Percentiles rank a stretch among this genome's conserved stretches.
These are phyloP conservation scores for Canariomyces notabilis DNA, from an alignment of 2,329 filamentous ascomycete species.

Conservation along the genomic window DNA sequence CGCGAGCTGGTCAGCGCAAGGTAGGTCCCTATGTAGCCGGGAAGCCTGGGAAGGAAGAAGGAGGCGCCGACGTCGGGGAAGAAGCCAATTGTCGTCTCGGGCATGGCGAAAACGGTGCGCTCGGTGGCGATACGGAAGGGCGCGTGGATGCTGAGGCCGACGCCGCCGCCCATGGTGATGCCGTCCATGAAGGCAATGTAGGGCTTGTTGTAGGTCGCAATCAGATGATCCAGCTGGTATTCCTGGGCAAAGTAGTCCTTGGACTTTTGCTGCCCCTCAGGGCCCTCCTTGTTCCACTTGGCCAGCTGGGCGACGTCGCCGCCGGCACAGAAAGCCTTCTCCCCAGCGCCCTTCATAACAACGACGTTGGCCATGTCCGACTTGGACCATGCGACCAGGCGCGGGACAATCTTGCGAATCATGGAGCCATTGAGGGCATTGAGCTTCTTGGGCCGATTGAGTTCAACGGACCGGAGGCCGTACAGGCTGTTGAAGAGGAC, in stretches of 20 bases:
- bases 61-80: conserved; percentile 97
- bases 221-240: conserved; percentile 93
- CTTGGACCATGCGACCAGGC: conserved; percentile 88
- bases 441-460: conserved; percentile 87
- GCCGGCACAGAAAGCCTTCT: conserved; percentile 82
- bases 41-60: conserved; percentile 89
- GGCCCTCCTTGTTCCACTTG: conserved; percentile 61
- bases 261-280: conserved; percentile 68
- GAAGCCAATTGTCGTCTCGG: conserved; percentile 96
- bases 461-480: conserved; percentile 84
- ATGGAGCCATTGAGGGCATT: conserved; percentile 93
- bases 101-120: conserved; percentile 94
- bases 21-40: conserved; percentile 84
- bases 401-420: conserved; percentile 87
- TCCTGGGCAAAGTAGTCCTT: conserved; percentile 86
- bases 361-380: conserved; percentile 91
- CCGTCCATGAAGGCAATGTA: conserved; percentile 96
- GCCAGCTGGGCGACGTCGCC: conserved; percentile 84
- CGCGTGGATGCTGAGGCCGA: conserved; percentile 89
- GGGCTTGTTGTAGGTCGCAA: conserved; percentile 88
- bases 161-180: conserved; percentile 96
- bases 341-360: conserved; percentile 84
- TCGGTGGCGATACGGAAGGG: conserved; percentile 96
- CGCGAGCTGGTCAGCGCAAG: conserved; percentile 85
- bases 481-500: conserved; percentile 87